Conservation (phyloP, 768 basidiomycete species). For the Tephrocybe sp. region DNA sequence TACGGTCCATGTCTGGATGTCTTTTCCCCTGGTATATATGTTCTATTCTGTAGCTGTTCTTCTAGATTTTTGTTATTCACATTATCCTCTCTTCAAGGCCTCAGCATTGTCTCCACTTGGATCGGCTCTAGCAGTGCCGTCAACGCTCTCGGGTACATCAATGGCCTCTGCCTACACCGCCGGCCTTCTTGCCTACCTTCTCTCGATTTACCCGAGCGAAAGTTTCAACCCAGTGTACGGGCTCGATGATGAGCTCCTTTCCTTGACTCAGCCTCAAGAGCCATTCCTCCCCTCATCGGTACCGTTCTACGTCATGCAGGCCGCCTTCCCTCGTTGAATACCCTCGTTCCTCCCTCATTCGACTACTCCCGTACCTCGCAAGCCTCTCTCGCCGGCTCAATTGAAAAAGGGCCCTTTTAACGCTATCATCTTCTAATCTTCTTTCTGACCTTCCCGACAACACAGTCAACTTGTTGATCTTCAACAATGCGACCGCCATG, state of each 20-base stretch:
- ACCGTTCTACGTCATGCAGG: constrained; percentile 55
- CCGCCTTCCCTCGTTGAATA: constrained; percentile 59
- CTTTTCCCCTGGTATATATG: constrained; percentile 81
- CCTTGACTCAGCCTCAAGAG: constrained; percentile 31
- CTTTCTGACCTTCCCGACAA: constrained; percentile 50
- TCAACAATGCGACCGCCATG: constrained; percentile 78
- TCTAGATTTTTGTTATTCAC: background rate
- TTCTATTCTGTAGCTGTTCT: background rate
- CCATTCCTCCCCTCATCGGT: constrained; percentile 37
- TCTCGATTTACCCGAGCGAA: constrained; percentile 79
- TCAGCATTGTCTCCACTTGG: constrained; percentile 91
- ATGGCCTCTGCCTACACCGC: constrained; percentile 96
- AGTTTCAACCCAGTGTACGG: constrained; percentile 56
- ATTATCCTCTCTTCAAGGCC: constrained; percentile 33
- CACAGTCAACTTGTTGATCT: constrained; percentile 74
- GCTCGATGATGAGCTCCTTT: constrained; percentile 34
- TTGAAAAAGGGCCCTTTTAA: constrained; percentile 76
- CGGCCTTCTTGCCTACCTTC: constrained; percentile 88
- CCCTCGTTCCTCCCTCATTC: constrained; percentile 45
- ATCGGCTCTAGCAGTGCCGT: constrained; percentile 60
- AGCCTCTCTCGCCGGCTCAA: constrained; percentile 60
- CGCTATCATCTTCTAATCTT: constrained; percentile 53
- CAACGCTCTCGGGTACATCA: constrained; percentile 86
- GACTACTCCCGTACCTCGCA: constrained; percentile 42
- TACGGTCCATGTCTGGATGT: constrained; percentile 88